A percentile compares a stretch with the other conserved stretches of the same genome.
Evolutionary conservation across 2,329 filamentous ascomycete genomes (phyloP).

Genomic region (Metarhizium album): DNA sequence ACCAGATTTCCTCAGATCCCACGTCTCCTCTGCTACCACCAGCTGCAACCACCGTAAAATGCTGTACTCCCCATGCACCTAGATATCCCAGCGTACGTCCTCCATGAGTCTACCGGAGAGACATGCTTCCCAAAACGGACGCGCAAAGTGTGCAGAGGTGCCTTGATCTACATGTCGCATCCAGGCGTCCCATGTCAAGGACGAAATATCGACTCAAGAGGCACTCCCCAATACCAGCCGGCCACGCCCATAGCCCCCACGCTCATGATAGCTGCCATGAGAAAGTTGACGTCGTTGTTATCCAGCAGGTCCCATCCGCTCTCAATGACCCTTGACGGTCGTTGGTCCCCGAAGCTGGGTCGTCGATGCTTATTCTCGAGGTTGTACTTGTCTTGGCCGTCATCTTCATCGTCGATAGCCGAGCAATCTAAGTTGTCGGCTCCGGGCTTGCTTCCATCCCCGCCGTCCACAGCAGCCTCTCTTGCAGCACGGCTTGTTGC

Average conservation of each 20-base stretch:
- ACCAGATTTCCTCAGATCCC: neutral
- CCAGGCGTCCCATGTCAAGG: neutral
- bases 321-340: conserved; percentile 53
- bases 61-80: neutral
- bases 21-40: neutral
- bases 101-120: neutral
- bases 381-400: conserved; percentile 35
- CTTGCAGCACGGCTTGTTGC: conserved; percentile 6
- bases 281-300: conserved; percentile 91
- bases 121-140: neutral
- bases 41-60: neutral
- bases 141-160: neutral
- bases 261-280: conserved; percentile 81
- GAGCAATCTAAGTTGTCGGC: conserved; percentile 24
- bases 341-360: conserved; percentile 42
- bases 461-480: neutral
- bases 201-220: conserved; percentile 26
- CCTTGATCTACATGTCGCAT: neutral
- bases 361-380: conserved; percentile 37
- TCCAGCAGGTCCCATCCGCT: conserved; percentile 66
- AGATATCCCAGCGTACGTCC: neutral
- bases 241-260: conserved; percentile 61
- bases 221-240: conserved; percentile 48
- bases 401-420: conserved; percentile 24
- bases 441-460: conserved; percentile 24